These are phyloP conservation scores for Neofusicoccum laricinum DNA, from an alignment of 2,329 filamentous ascomycete genomes.

Conservation along the genomic window DNA sequence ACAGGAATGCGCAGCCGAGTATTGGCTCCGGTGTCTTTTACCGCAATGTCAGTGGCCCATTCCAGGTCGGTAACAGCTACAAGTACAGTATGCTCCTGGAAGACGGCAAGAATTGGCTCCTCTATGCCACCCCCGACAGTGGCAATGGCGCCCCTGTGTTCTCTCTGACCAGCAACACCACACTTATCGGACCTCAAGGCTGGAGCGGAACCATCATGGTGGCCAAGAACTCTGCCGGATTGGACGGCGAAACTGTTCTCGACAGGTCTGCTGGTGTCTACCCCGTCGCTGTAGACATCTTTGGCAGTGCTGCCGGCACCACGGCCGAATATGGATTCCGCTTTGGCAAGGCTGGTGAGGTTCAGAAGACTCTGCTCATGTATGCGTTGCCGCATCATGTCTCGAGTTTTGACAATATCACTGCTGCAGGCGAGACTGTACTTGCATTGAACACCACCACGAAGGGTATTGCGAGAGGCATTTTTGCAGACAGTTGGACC, in stretches of 20 bases:
- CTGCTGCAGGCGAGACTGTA: conserved; percentile 48
- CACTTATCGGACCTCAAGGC: conserved; percentile 54
- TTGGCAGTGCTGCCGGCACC: conserved; percentile 40
- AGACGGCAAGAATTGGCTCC: conserved; percentile 69
- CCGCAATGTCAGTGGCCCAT: conserved; percentile 51
- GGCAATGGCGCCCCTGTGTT: conserved; percentile 60
- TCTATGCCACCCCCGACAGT: conserved; percentile 69
- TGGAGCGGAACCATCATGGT: conserved; percentile 67
- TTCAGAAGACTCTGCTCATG: conserved; percentile 65
- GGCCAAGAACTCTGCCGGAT: conserved; percentile 66
- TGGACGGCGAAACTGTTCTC: conserved; percentile 61
- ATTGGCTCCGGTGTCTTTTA: conserved; percentile 77
- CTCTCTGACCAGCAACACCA: conserved; percentile 61
- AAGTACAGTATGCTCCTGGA: conserved; percentile 75
- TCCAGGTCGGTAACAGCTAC: conserved; percentile 53
- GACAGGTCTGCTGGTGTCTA: conserved; percentile 78
- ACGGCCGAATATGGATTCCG: conserved; percentile 70
- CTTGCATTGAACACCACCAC: conserved; percentile 76
- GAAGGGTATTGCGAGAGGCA: conserved; percentile 75
- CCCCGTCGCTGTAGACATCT: conserved; percentile 56
- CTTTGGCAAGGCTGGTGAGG: conserved; percentile 68
- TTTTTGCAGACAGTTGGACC: conserved; percentile 54
- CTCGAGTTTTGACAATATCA: conserved; percentile 65
- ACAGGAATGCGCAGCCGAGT: conserved; percentile 65
- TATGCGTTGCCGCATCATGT: conserved; percentile 88